Percentiles rank a stretch among this genome's conserved stretches.
Evolutionary conservation across 169 alveolate genomes (phyloP).

Genomic region (Plasmodium coatneyi): DNA sequence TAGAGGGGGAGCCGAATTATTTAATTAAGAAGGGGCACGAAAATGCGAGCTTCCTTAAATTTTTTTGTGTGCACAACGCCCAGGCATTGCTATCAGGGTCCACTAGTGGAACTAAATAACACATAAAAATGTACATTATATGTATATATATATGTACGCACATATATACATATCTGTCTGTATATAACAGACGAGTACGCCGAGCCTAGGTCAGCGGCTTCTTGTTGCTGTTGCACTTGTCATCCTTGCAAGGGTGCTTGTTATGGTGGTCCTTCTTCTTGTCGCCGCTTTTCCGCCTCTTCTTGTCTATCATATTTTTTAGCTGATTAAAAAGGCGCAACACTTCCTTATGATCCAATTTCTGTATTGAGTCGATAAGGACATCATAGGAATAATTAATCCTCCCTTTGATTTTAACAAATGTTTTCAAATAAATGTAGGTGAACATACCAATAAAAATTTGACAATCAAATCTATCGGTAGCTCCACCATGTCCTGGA

Average conservation of each 20-base stretch:
- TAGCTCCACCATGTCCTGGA: slow-evolving; percentile 99
- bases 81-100: neutral
- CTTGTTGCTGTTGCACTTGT: neutral
- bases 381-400: slow-evolving; percentile 40
- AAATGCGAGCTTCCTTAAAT: neutral
- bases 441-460: slow-evolving; percentile 92
- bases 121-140: neutral
- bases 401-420: slow-evolving; percentile 36
- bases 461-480: slow-evolving; percentile 99
- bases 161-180: neutral
- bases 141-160: neutral
- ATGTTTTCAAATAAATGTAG: slow-evolving; percentile 85
- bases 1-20: neutral
- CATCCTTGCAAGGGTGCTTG: neutral
- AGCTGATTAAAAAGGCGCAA: slow-evolving; percentile 33
- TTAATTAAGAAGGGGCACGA: neutral
- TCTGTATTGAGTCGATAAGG: slow-evolving; percentile 64
- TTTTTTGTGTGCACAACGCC: neutral
- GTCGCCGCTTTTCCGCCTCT: slow-evolving; percentile 1
- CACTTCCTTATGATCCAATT: slow-evolving; percentile 44
- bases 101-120: neutral
- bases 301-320: slow-evolving; percentile 47
- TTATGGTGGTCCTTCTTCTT: neutral
- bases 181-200: neutral
- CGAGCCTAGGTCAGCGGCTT: neutral